Evolutionary conservation across 805 yeast genomes (phyloP), one percentile per base, ranked within the genome.

Genomic region (Lachancea lanzarotensis): DNA sequence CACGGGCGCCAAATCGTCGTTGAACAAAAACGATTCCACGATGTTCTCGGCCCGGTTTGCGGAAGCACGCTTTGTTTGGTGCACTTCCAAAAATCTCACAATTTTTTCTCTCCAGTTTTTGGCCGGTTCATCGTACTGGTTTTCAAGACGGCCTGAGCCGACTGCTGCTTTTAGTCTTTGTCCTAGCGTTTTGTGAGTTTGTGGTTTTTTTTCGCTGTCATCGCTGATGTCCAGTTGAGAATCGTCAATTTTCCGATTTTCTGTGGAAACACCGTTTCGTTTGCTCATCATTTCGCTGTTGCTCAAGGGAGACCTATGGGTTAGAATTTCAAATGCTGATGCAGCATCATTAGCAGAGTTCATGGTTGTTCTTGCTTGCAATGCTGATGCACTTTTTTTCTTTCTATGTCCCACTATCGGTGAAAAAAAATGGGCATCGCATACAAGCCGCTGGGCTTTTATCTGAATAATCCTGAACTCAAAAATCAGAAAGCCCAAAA

Each of bases 1-100:
- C 4, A 87, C 89, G 0, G 96, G 96, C 50, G 78, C 75, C 55
- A 89, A 71, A 66, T 89, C 97, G 50, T 74, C 73, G 62, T 87
- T 88, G 58, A 74, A 77, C n/a, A 88, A 70, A 56, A 83, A 88
- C 10, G 65, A 35, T 35, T 47, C 50, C 31, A 47, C 44, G 18
- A 47, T 43, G 27, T 40, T 35, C 25, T 47, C 50, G 27, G 50
- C 32, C 13, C 50, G 47, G 16, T 45, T 44, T 35, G 31, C 38
- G 6, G 45, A 32, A 17, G 47, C 39, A 30, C 43, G 41, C 30
- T 44, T 35, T 29, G 44, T 36, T 33, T 47, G 50, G 31, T 43
- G 45, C 15, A 47, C 50, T 35, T 47, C 50, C n/a, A 44, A 17
- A 20, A 47, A 44, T 9, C 47, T 16, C 2, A 47, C 29, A n/a